phyloP scores from a whole-genome alignment of 371 early-diverging fungal genomes.

The Scutellospora calospora region DNA sequence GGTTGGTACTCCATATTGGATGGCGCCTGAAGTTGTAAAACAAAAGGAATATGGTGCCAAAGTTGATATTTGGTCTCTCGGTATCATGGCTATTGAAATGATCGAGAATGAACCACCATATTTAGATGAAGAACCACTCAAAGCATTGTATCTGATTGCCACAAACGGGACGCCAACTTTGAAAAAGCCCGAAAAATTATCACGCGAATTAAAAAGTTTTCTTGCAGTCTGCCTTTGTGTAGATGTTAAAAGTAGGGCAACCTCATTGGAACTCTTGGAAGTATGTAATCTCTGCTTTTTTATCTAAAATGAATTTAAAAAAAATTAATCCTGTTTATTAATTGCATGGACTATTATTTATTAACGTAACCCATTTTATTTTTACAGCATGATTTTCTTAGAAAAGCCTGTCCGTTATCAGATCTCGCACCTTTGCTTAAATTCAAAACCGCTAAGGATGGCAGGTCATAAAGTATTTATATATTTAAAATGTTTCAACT shows the following conservation, averaged over 20 bases:
- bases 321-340: neutral
- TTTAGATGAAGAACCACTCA: constrained; percentile 67
- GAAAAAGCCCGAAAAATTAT: constrained; percentile 61
- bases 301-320: no score
- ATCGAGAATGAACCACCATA: constrained; percentile 82
- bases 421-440: constrained; percentile 63
- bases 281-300: constrained; percentile 46
- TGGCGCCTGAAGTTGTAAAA: constrained; percentile 96
- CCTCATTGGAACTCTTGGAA: constrained; percentile 57
- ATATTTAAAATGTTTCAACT: neutral
- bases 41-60: constrained; percentile 80
- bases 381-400: constrained; percentile 80
- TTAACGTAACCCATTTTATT: constrained; percentile 76
- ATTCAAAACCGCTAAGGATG: constrained; percentile 52
- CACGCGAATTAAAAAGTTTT: constrained; percentile 63
- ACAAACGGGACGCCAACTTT: constrained; percentile 68
- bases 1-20: constrained; percentile 92
- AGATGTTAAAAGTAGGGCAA: constrained; percentile 57
- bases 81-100: constrained; percentile 86
- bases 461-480: neutral
- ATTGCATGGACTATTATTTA: neutral
- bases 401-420: constrained; percentile 63
- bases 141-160: constrained; percentile 73
- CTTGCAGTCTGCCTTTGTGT: constrained; percentile 58
- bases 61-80: constrained; percentile 91